phyloP scores from a whole-genome alignment of 495 filamentous ascomycete species.

The Podospora sp. region DNA sequence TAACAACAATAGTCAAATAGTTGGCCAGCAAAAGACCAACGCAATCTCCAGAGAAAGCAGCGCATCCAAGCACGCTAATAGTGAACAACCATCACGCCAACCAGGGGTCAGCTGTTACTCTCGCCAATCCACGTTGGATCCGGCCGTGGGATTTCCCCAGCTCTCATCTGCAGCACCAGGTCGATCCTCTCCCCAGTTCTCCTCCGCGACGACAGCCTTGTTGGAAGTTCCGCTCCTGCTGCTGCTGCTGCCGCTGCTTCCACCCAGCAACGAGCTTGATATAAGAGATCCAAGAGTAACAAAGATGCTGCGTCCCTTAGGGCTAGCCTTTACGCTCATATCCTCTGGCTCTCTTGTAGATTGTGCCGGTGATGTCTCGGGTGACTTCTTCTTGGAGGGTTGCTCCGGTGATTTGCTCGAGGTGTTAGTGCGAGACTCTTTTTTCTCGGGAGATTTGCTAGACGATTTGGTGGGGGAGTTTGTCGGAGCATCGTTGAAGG shows the following conservation, averaged over 20 bases:
- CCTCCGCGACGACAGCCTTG: background rate
- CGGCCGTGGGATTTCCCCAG: background rate
- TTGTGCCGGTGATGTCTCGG: no score
- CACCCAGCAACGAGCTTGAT: background rate
- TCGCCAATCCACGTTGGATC: background rate
- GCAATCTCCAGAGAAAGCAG: background rate
- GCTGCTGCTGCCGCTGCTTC: background rate
- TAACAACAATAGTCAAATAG: no score
- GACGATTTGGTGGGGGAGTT: no score
- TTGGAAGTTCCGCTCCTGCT: background rate
- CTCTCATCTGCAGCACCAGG: background rate
- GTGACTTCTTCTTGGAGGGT: no score
- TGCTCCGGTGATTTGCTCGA: no score
- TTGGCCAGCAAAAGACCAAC: background rate
- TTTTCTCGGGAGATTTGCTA: no score
- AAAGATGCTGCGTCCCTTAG: background rate
- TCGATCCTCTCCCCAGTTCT: background rate
- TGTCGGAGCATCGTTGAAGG: background rate
- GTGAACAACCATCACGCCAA: background rate
- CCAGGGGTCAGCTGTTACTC: background rate
- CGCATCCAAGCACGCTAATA: background rate
- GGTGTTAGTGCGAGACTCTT: no score
- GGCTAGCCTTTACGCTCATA: background rate
- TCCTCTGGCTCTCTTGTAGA: background rate
- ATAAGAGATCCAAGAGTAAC: background rate